Conservation (phyloP, 2,329 filamentous ascomycete genomes). For the Penicillium sp. region DNA sequence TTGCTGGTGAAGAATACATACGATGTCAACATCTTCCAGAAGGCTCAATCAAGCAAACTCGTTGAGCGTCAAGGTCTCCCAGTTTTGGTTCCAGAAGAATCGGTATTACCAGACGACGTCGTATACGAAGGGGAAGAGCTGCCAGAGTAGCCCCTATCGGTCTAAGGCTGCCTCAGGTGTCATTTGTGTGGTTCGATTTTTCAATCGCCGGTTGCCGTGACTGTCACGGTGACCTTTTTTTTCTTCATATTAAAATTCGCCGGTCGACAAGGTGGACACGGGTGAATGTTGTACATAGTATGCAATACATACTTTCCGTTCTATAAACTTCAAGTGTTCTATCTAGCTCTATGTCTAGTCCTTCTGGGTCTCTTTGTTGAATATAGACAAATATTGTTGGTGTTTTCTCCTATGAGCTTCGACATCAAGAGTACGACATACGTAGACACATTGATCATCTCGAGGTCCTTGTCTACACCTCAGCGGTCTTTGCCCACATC, state of each 20-base stretch:
- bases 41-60: constrained; percentile 30
- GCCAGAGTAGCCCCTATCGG: background rate
- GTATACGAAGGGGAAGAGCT: background rate
- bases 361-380: no score
- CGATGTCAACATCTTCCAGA: constrained; percentile 46
- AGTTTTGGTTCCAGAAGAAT: constrained; percentile 10
- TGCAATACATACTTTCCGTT: no score
- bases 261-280: background rate
- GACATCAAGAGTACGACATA: no score
- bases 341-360: no score
- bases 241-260: background rate
- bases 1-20: constrained; percentile 44
- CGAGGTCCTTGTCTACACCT: no score
- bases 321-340: no score
- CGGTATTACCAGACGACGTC: background rate
- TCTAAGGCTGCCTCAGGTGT: background rate
- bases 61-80: constrained; percentile 25
- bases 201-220: background rate
- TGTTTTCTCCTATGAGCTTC: no score
- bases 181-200: background rate
- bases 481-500: no score
- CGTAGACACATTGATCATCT: no score
- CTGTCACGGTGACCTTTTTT: no score
- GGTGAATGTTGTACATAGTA: background rate
- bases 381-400: no score